Conservation (phyloP, 1,139 yeast species). For the Maudiozyma humilis region DNA sequence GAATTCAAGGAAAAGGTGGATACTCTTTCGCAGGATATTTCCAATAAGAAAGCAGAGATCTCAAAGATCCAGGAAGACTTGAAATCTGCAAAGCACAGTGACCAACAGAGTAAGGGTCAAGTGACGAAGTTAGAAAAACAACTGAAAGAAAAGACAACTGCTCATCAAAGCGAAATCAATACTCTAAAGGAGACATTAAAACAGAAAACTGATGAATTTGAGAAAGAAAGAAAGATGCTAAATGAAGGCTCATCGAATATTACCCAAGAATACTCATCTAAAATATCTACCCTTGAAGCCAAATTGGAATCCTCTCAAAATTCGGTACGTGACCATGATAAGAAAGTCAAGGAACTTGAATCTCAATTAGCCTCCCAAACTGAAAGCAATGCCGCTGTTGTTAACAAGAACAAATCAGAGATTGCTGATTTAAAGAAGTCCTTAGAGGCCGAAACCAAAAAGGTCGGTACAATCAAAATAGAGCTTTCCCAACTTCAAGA, state of each 20-base stretch:
- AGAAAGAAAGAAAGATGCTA: conserved; percentile 40
- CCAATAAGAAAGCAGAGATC: not conserved
- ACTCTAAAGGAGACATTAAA: conserved; percentile 9
- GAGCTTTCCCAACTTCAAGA: not conserved
- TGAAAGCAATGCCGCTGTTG: not conserved
- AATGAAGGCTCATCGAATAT: conserved; percentile 45
- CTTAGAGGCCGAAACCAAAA: not conserved
- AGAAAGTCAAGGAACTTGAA: not conserved
- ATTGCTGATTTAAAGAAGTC: not conserved
- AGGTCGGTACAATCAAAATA: not conserved
- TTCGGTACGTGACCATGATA: conserved; percentile 1
- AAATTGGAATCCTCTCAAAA: not conserved
- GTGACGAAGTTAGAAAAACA: not conserved
- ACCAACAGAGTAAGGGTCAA: not conserved
- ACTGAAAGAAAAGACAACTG: not conserved
- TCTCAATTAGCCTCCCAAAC: not conserved
- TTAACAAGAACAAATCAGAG: not conserved
- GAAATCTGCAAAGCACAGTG: not conserved
- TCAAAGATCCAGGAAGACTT: not conserved
- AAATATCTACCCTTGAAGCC: conserved; percentile 33
- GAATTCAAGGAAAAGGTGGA: not conserved
- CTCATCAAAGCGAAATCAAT: conserved; percentile 4
- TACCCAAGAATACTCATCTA: conserved; percentile 42
- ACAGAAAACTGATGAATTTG: conserved; percentile 9
- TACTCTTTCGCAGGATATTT: not conserved